Conservation (phyloP, 2,329 filamentous ascomycete genomes). For the Aspergillus nomiae region DNA sequence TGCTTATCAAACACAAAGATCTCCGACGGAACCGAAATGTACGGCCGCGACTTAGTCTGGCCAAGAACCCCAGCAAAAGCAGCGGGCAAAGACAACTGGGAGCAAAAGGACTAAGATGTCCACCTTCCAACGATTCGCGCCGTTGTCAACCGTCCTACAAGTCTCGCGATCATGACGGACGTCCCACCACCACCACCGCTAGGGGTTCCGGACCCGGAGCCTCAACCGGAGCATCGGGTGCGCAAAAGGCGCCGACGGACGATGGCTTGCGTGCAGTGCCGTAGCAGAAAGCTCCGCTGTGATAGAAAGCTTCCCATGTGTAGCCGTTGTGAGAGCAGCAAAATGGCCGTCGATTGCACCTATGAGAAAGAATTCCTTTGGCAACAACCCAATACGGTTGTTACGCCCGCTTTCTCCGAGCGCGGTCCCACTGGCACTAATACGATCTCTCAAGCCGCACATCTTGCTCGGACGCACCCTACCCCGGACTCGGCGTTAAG, state of each 20-base stretch:
- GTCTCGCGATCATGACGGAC: constrained; percentile 17
- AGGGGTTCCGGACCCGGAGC: constrained; percentile 8
- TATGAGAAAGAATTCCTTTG: constrained; percentile 45
- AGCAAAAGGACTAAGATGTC: background rate
- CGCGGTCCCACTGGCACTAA: constrained; percentile 26
- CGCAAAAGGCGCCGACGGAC: constrained; percentile 43
- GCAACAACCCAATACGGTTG: constrained; percentile 40
- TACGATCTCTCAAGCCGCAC: constrained; percentile 18
- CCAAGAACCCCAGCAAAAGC: background rate
- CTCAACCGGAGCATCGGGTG: constrained; percentile 26
- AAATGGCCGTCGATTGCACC: constrained; percentile 37
- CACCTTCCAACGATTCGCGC: background rate
- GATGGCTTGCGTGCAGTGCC: constrained; percentile 45
- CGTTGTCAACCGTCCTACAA: background rate
- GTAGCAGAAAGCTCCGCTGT: constrained; percentile 45
- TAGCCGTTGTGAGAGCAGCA: constrained; percentile 41
- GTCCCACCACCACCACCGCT: constrained; percentile 3
- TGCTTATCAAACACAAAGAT: constrained; percentile 8
- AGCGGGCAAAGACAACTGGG: background rate
- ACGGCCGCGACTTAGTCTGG: background rate
- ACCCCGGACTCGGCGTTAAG: constrained; percentile 36
- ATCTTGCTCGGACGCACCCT: constrained; percentile 27
- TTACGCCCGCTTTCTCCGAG: constrained; percentile 28
- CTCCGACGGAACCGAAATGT: background rate
- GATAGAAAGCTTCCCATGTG: constrained; percentile 46